Evolutionary conservation across 805 yeast species (phyloP), one percentile per base, ranked within the genome.

Genomic region (Metschnikowia kofuensis): DNA sequence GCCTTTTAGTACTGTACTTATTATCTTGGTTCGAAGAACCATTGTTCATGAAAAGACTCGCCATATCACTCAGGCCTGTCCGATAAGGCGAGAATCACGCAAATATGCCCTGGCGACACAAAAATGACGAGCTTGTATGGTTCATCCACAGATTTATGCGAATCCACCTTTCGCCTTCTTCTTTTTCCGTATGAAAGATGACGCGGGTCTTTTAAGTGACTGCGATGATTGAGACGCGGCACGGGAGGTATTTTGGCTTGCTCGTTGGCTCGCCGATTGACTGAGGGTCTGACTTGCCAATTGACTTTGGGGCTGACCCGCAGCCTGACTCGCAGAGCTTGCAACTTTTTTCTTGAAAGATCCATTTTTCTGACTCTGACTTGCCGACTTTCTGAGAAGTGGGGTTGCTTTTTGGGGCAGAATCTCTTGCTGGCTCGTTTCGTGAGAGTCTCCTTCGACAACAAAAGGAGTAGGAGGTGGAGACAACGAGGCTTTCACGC

Each of bases 161-260:
- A 79, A 79, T 4, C 83, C 83, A 13, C 80, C 73, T 48, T 72
- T 69, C 53, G 69, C 73, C 59, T 73, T 76, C 66, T 74, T 77
- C 56, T 50, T 48, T 26, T 66, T 70, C 29, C 36, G 31, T n/a
- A 14, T 36, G 26, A 38, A 9, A 8, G 45, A 40, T 40, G 46
- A 34, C 4, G 46, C 46, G 13, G 50, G 50, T 28, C 50, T 8
- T 38, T 47, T 47, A 43, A 47, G 34, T 7, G 50, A 42, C 27
- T 40, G 50, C 27, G 44, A 40, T 30, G 38, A n/a, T 27, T 44
- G 47, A 6, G 40, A 35, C 30, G 29, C 16, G 16, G 32, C 32
- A 30, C 32, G 32, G 3, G 13, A 30, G 32, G 12, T 21, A 21
- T 7, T 28, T 35, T 32, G 44, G 39, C 44, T 42, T 21, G 34